A percentile compares a stretch with the other conserved stretches of the same genome.
phyloP scores from a whole-genome alignment of 2,329 filamentous ascomycete genomes.

The Verticillium klebahnii region DNA sequence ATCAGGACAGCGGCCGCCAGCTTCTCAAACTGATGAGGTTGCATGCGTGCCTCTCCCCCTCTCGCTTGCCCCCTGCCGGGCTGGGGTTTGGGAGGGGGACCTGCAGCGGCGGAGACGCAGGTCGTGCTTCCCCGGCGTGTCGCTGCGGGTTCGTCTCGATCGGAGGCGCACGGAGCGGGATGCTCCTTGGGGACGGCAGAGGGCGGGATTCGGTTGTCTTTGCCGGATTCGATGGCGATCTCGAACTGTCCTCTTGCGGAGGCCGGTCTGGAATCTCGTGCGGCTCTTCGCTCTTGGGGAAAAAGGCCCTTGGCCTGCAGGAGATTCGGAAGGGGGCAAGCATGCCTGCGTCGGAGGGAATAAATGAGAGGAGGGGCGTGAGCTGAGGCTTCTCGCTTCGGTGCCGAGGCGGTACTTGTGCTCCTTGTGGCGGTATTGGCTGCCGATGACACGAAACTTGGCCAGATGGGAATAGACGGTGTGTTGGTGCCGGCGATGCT shows the following conservation, averaged over 20 bases:
- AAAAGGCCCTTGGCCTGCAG: not conserved
- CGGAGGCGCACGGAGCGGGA: not conserved
- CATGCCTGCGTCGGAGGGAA: not conserved
- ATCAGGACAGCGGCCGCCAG: not conserved
- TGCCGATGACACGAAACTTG: too few species aligned
- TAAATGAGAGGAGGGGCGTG: not conserved
- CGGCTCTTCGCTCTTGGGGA: not conserved
- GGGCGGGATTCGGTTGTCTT: not conserved
- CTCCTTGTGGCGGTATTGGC: not conserved
- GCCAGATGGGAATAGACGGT: too few species aligned
- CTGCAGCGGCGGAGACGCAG: not conserved
- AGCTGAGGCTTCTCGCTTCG: not conserved
- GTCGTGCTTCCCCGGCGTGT: constrained; percentile 1
- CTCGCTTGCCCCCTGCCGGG: not conserved
- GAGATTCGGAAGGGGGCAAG: too few species aligned
- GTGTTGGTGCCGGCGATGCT: not conserved
- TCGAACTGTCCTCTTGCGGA: not conserved
- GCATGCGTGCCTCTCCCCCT: not conserved
- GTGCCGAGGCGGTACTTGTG: not conserved
- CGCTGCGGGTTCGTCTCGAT: not conserved
- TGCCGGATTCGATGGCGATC: not conserved
- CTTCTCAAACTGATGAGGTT: too few species aligned
- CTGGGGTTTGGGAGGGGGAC: not conserved
- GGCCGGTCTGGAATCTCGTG: not conserved
- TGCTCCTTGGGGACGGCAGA: not conserved